Percentiles rank a stretch among this genome's conserved stretches.
Evolutionary conservation across 1,139 yeast genomes (phyloP).

Genomic region (Pneumocystis murina): DNA sequence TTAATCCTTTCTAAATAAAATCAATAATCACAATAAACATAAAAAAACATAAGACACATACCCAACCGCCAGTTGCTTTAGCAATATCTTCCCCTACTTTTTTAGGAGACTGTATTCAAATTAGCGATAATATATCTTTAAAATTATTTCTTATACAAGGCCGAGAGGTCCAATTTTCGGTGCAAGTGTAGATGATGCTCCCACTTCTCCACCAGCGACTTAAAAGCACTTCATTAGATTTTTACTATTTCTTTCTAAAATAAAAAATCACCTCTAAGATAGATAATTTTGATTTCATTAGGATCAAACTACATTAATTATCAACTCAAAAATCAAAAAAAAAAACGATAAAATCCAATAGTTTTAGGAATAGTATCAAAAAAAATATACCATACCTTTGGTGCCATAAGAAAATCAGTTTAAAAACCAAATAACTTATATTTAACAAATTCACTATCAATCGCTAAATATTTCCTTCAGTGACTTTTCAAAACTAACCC

Average conservation of each 20-base stretch:
- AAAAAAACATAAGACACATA: conserved; percentile 34
- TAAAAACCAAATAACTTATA: not conserved
- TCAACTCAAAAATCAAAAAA: not conserved
- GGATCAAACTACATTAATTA: conserved; percentile 71
- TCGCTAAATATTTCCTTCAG: not conserved
- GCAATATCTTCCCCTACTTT: conserved; percentile 98
- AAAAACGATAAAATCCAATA: not conserved
- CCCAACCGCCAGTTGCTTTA: conserved; percentile 89
- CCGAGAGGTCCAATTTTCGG: conserved; percentile 99
- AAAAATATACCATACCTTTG: not conserved
- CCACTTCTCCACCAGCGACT: conserved; percentile 99
- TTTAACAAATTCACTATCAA: not conserved
- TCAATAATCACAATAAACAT: not conserved
- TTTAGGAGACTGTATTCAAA: not conserved
- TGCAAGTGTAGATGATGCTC: conserved; percentile 98
- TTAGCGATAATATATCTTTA: not conserved
- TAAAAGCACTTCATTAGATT: not conserved
- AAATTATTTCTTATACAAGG: conserved; percentile 90
- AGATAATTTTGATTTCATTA: conserved; percentile 92
- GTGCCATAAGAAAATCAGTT: not conserved
- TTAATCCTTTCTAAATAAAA: conserved; percentile 48
- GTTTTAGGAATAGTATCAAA: not conserved
- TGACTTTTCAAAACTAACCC: not conserved
- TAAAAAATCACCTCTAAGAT: conserved; percentile 43
- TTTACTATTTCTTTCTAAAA: not conserved